Conservation (phyloP, 306 rosid species). For the Begonia peltatifolia region DNA sequence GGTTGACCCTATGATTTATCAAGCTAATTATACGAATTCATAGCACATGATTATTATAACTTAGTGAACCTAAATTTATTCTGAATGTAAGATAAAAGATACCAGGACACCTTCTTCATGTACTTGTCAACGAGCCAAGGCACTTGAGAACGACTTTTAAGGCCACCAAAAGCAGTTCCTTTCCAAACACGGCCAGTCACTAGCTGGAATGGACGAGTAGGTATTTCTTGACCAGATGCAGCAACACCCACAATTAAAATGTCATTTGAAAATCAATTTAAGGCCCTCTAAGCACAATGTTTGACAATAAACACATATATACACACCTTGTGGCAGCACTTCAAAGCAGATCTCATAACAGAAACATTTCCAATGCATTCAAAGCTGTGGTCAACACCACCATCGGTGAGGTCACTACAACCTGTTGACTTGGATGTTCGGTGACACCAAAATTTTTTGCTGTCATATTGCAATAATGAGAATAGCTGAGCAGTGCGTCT, state of each 20-base stretch:
- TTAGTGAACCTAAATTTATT: not conserved
- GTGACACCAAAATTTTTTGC: conserved; percentile 85
- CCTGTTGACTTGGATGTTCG: conserved; percentile 86
- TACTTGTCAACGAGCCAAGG: conserved; percentile 96
- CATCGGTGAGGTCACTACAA: conserved; percentile 77
- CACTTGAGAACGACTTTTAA: conserved; percentile 91
- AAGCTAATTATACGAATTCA: too few relatives aligned
- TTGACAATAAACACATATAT: not conserved
- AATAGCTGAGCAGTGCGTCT: too few relatives aligned
- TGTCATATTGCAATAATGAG: conserved; percentile 20
- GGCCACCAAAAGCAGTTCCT: conserved; percentile 97
- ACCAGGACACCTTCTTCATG: conserved; percentile 56
- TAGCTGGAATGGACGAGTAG: conserved; percentile 87
- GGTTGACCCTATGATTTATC: too few relatives aligned
- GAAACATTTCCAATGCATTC: conserved; percentile 97
- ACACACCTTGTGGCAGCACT: conserved; percentile 89
- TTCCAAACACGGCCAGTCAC: conserved; percentile 98
- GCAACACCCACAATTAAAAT: conserved; percentile 68
- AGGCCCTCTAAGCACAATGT: too few relatives aligned
- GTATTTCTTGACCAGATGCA: conserved; percentile 82
- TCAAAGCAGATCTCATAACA: conserved; percentile 87
- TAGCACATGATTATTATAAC: too few relatives aligned
- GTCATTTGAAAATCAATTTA: too few relatives aligned
- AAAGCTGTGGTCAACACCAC: conserved; percentile 91
- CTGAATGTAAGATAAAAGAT: too few relatives aligned